Conservation (phyloP, 2,329 filamentous ascomycete species). For the Leptodontidium sp. region DNA sequence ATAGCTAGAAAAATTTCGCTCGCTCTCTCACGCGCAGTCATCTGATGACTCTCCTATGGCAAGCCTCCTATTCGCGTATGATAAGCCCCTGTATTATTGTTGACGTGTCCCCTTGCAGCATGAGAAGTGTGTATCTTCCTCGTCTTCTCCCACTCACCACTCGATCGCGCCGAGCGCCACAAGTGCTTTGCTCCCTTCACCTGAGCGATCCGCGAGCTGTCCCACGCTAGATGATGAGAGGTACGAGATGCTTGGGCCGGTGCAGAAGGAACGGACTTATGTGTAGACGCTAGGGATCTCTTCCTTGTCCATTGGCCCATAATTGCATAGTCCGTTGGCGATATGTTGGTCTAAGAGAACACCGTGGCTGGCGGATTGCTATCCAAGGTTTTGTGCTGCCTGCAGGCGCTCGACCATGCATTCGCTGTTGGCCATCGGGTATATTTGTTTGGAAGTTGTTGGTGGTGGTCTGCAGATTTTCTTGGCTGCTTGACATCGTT, state of each 20-base stretch:
- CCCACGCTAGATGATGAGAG: conserved; percentile 2
- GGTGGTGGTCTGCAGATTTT: neutral
- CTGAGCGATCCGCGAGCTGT: neutral
- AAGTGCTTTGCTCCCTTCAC: neutral
- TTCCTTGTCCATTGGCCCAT: neutral
- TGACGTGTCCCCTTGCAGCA: neutral
- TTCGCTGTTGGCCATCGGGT: neutral
- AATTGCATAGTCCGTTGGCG: neutral
- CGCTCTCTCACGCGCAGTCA: neutral
- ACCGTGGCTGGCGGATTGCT: too few relatives aligned
- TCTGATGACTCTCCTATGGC: conserved; percentile 2
- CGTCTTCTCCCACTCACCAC: neutral
- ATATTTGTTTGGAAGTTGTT: neutral
- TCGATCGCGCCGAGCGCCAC: neutral
- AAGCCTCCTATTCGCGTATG: neutral
- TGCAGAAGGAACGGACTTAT: neutral
- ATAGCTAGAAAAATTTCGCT: conserved; percentile 7
- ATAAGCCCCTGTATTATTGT: neutral
- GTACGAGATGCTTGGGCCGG: neutral
- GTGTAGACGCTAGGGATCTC: neutral
- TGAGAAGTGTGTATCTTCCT: neutral
- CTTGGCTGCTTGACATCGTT: conserved; percentile 1
- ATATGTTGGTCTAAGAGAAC: too few relatives aligned
- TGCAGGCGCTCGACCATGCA: neutral
- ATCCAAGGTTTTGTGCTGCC: too few relatives aligned